Conservation (phyloP, 2,329 filamentous ascomycete genomes). For the Diplocarpon rosae region DNA sequence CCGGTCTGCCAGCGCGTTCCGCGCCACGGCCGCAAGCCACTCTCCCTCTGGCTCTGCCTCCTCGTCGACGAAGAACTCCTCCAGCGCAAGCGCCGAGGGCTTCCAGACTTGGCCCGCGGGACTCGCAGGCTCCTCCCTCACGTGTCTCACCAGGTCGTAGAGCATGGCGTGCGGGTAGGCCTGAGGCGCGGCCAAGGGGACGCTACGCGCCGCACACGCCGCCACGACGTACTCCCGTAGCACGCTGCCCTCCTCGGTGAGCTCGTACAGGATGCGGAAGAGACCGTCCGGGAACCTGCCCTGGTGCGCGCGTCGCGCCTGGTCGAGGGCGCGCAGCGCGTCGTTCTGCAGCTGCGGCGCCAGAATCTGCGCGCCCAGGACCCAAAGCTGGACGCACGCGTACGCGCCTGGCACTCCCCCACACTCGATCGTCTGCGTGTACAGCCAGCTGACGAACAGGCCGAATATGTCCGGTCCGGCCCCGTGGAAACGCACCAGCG, state of each 20-base stretch:
- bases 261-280: constrained; percentile 1
- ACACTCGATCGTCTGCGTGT: constrained; percentile 3
- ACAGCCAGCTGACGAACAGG: constrained; percentile 6
- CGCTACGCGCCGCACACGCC: background rate
- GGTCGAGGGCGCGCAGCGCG: background rate
- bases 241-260: constrained; percentile 1
- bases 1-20: no score
- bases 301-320: background rate
- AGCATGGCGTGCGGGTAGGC: background rate
- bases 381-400: constrained; percentile 1
- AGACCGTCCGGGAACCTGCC: background rate
- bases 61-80: no score
- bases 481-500: background rate
- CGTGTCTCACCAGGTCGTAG: background rate
- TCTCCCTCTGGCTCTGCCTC: no score
- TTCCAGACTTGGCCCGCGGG: no score
- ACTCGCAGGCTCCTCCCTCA: no score
- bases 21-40: no score
- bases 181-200: background rate
- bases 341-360: constrained; percentile 5
- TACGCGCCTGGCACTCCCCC: background rate
- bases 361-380: constrained; percentile 4
- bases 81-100: no score
- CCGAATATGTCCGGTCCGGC: constrained; percentile 1
- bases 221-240: constrained; percentile 2